phyloP scores from a whole-genome alignment of 2,329 filamentous ascomycete species.

The Teratosphaeria destructans region DNA sequence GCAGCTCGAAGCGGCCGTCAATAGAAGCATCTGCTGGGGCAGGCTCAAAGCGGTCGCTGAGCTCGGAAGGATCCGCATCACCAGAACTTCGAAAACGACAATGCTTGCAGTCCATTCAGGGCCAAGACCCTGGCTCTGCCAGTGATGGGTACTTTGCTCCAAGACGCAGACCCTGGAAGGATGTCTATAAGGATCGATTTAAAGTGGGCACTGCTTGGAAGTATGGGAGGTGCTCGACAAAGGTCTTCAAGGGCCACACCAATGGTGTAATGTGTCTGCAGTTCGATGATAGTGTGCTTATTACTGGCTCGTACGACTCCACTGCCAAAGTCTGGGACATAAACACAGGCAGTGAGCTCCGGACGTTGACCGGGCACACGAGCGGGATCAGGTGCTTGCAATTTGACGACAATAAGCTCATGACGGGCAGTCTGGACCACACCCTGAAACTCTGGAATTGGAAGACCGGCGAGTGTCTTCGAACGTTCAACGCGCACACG shows the following conservation, averaged over 20 bases:
- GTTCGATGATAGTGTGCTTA: conserved; percentile 81
- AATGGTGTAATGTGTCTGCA: conserved; percentile 76
- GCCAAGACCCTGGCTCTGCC: conserved; percentile 7
- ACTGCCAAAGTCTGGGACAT: conserved; percentile 97
- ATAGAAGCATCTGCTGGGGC: conserved; percentile 2
- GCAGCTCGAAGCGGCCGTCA: not conserved
- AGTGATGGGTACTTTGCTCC: conserved; percentile 41
- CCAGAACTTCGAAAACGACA: conserved; percentile 19
- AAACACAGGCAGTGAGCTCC: conserved; percentile 72
- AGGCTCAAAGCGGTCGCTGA: conserved; percentile 12
- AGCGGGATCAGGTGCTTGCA: conserved; percentile 79
- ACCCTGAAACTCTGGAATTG: conserved; percentile 95
- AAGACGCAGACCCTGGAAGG: conserved; percentile 71
- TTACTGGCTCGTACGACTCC: conserved; percentile 87
- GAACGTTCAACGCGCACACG: conserved; percentile 67
- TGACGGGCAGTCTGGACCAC: conserved; percentile 78
- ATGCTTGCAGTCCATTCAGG: conserved; percentile 12
- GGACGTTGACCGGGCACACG: conserved; percentile 75
- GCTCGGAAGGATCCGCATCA: conserved; percentile 8
- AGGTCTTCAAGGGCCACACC: conserved; percentile 72
- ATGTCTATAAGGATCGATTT: conserved; percentile 90
- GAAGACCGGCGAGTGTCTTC: conserved; percentile 78
- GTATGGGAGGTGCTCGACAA: conserved; percentile 77
- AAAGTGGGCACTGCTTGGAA: conserved; percentile 98
- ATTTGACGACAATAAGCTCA: conserved; percentile 84